Evolutionary conservation across 768 basidiomycete species (phyloP), one percentile per base, ranked within the genome.

Genomic region (Scleroderma bovista): DNA sequence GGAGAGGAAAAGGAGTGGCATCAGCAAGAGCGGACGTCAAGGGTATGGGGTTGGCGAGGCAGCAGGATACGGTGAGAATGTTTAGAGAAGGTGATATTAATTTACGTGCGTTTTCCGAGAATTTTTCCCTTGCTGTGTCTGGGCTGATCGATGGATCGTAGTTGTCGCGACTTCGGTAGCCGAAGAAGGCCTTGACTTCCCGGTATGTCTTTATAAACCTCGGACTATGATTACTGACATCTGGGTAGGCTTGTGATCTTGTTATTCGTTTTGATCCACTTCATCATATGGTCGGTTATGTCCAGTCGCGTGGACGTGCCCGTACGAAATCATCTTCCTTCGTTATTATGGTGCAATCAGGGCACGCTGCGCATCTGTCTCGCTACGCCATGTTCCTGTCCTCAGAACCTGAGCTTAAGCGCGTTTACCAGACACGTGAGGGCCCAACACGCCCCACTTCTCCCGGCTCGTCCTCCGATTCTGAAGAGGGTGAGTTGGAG

Each of bases 181-280:
- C 0, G 93, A 95, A 66, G 93, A 95, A 70, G 93, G 93, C 0
- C 75, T 95, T 16, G 92, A 95, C 63, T 91, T 95, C 69, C 86
- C 86, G 20, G 85, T 86, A 60, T 48, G 78, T 66, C 34, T 38
- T 33, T 15, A 41, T 24, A 12, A 37, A 47, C 31, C 16, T 26
- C 29, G 44, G 40, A 16, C 31, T 33, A 19, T 12, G 9, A 40
- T 41, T 52, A 23, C 57, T 52, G 26, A 17, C 24, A 32, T 23
- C n/a, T 47, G n/a, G 22, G n/a, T 34, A 89, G 86, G 84, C 84
- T 11, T 93, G 91, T 64, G 87, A 91, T 60, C 72, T 93, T 8
- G 88, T 93, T 40, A 75, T 94, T 56, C 87, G 92, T 6, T 93
- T 92, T 57, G 91, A 95, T 60, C 72, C 79, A 6, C 71, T 93